phyloP scores from a whole-genome alignment of 139 green algal genomes.

The Monoraphidium neglectum region DNA sequence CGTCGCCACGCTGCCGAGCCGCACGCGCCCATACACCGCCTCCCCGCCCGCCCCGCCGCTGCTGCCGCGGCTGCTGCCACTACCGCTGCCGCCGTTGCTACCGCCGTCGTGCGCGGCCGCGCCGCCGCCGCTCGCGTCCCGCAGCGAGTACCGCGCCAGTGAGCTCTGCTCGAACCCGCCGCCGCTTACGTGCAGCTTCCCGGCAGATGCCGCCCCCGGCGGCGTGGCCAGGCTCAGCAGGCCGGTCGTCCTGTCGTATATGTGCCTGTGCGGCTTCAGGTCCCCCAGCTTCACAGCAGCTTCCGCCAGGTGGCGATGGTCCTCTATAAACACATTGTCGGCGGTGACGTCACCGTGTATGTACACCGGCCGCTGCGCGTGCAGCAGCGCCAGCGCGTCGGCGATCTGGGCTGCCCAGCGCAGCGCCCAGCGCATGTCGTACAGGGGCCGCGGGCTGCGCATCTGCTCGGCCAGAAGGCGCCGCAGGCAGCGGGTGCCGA shows the following conservation, averaged over 20 bases:
- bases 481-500: slow-evolving; percentile 10
- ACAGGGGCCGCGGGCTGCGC: slow-evolving; percentile 17
- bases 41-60: too few species aligned
- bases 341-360: slow-evolving; percentile 25
- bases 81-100: not conserved
- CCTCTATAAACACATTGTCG: slow-evolving; percentile 26
- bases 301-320: not conserved
- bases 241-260: too few species aligned
- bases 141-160: too few species aligned
- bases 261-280: slow-evolving; percentile 21
- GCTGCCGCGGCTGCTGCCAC: too few species aligned
- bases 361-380: slow-evolving; percentile 15
- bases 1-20: not conserved
- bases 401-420: slow-evolving; percentile 24
- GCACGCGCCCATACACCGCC: too few species aligned
- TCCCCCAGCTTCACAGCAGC: slow-evolving; percentile 13
- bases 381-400: slow-evolving; percentile 12
- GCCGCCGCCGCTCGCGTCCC: too few species aligned
- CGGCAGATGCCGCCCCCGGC: too few species aligned
- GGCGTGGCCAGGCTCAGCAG: too few species aligned
- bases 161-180: too few species aligned
- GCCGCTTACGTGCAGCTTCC: too few species aligned
- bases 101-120: too few species aligned
- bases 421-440: slow-evolving; percentile 28
- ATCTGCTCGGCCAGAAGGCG: slow-evolving; percentile 28